Conservation (phyloP, 2,329 filamentous ascomycete species). For the Pseudogymnoascus sp. region DNA sequence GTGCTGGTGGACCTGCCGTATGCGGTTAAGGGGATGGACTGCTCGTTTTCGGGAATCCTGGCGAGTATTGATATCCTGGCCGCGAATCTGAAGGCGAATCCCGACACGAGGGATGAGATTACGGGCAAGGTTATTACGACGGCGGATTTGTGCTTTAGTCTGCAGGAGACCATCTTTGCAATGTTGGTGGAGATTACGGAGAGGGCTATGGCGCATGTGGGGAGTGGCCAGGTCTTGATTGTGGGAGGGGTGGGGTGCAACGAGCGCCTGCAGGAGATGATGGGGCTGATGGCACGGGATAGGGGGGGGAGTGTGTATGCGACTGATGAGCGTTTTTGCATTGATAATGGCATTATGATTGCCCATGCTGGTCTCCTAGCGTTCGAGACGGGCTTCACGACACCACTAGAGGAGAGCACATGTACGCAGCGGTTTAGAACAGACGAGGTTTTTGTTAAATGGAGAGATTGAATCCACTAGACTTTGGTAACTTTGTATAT, state of each 20-base stretch:
- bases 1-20: conserved; percentile 83
- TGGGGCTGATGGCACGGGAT: conserved; percentile 88
- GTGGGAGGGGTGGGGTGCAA: conserved; percentile 96
- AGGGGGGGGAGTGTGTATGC: conserved; percentile 85
- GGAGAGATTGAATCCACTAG: conserved; percentile 50
- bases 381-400: conserved; percentile 71
- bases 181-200: conserved; percentile 99
- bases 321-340: conserved; percentile 95
- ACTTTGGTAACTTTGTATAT: not conserved
- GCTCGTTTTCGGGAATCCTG: conserved; percentile 87
- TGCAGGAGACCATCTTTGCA: conserved; percentile 91
- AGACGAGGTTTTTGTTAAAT: conserved; percentile 71
- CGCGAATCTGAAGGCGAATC: conserved; percentile 48
- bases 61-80: conserved; percentile 75
- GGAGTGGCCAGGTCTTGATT: conserved; percentile 80
- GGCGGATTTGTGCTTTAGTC: conserved; percentile 82
- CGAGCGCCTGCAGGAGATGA: conserved; percentile 92
- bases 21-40: conserved; percentile 97
- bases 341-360: conserved; percentile 99
- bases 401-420: conserved; percentile 68
- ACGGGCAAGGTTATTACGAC: conserved; percentile 56
- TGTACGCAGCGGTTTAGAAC: conserved; percentile 79
- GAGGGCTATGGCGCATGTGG: conserved; percentile 95
- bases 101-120: conserved; percentile 38
- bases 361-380: conserved; percentile 88